A percentile compares a stretch with the other conserved stretches of the same genome.
These are phyloP conservation scores for Sparassis latifolia DNA, from an alignment of 1,284 basidiomycete species.

Conservation along the genomic window DNA sequence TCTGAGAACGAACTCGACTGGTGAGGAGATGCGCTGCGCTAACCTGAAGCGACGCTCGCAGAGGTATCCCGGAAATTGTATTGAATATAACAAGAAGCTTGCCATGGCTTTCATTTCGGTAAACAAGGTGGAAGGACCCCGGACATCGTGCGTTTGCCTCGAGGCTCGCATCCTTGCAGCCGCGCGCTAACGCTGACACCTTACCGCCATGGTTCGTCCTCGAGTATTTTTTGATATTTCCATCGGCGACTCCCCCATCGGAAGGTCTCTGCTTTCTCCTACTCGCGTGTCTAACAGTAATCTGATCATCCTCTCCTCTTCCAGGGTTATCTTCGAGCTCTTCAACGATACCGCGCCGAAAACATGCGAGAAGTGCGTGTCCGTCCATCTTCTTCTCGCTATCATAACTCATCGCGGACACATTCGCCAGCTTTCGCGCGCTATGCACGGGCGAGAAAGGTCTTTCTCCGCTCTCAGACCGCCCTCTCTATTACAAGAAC, in stretches of 20 bases:
- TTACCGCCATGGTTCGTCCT: constrained; percentile 36
- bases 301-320: not conserved
- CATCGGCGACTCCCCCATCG: constrained; percentile 44
- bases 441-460: constrained; percentile 88
- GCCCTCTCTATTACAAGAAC: constrained; percentile 79
- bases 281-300: not conserved
- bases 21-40: not conserved
- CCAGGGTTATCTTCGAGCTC: constrained; percentile 76
- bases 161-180: too few species aligned
- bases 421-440: constrained; percentile 65
- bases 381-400: constrained; percentile 1
- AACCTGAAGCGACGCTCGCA: not conserved
- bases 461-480: constrained; percentile 50
- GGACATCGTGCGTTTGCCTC: not conserved
- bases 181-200: too few species aligned
- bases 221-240: constrained; percentile 68
- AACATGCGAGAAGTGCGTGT: constrained; percentile 77
- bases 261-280: constrained; percentile 41
- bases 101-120: too few species aligned
- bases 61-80: not conserved
- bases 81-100: not conserved
- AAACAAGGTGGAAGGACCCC: not conserved
- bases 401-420: not conserved
- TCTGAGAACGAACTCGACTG: too few species aligned
- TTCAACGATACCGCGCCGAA: constrained; percentile 73